Conservation (phyloP, 108 stramenopile genomes). For the Epithemia pelagica region DNA sequence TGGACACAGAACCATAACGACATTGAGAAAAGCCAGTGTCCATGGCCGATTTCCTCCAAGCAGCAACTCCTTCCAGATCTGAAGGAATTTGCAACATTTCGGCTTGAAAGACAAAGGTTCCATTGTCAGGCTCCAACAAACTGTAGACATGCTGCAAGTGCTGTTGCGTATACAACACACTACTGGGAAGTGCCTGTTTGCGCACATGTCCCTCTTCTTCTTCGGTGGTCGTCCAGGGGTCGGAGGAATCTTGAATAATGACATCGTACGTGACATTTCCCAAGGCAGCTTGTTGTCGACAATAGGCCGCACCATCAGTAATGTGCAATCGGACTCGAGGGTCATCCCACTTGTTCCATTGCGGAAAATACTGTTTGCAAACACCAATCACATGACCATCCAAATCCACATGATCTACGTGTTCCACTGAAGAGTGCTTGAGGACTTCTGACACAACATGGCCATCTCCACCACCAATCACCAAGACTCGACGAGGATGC, state of each 20-base stretch:
- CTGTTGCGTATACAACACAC: slow-evolving; percentile 43
- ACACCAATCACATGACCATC: slow-evolving; percentile 64
- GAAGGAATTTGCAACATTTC: slow-evolving; percentile 77
- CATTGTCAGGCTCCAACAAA: slow-evolving; percentile 34
- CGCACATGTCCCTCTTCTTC: slow-evolving; percentile 37
- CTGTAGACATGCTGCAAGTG: slow-evolving; percentile 51
- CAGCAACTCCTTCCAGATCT: slow-evolving; percentile 47
- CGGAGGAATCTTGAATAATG: slow-evolving; percentile 74
- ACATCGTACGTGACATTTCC: slow-evolving; percentile 45
- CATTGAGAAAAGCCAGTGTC: slow-evolving; percentile 49
- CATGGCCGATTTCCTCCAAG: slow-evolving; percentile 44
- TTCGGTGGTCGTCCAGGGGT: slow-evolving; percentile 43
- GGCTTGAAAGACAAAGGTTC: slow-evolving; percentile 56
- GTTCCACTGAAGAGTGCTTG: slow-evolving; percentile 43
- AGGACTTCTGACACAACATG: slow-evolving; percentile 38
- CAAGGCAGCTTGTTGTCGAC: slow-evolving; percentile 20
- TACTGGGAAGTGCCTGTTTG: slow-evolving; percentile 38
- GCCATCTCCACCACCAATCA: slow-evolving; percentile 79
- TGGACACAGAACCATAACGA: slow-evolving; percentile 62
- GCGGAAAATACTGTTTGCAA: slow-evolving; percentile 54
- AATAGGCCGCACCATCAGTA: slow-evolving; percentile 63
- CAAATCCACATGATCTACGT: slow-evolving; percentile 79
- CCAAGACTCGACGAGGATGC: slow-evolving; percentile 43
- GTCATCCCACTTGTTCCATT: slow-evolving; percentile 72
- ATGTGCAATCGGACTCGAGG: slow-evolving; percentile 54